Conservation (phyloP, 2,329 filamentous ascomycete species). For the Calycina marina region DNA sequence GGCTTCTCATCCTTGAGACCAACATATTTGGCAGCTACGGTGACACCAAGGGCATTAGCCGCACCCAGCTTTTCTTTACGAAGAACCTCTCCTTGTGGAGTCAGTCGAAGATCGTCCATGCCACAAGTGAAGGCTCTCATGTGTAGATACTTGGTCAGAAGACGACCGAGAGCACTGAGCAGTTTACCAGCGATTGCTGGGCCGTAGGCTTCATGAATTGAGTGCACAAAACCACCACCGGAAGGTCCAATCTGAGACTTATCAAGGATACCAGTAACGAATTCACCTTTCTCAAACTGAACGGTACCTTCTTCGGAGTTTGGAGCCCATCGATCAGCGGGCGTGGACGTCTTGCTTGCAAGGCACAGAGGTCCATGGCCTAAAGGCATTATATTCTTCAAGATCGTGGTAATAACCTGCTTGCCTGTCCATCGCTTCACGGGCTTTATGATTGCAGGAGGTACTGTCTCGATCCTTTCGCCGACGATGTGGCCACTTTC, state of each 20-base stretch:
- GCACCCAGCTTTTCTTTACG: conserved; percentile 54
- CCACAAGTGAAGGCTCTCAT: conserved; percentile 95
- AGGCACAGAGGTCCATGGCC: conserved; percentile 67
- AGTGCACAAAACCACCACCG: conserved; percentile 76
- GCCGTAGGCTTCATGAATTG: conserved; percentile 86
- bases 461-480: conserved; percentile 66
- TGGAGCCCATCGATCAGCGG: conserved; percentile 64
- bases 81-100: conserved; percentile 57
- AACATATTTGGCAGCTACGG: conserved; percentile 79
- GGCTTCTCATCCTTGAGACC: conserved; percentile 54
- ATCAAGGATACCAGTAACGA: conserved; percentile 83
- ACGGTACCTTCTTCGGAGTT: conserved; percentile 68
- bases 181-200: conserved; percentile 74
- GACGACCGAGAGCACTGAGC: conserved; percentile 74
- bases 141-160: conserved; percentile 78
- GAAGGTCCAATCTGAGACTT: conserved; percentile 89
- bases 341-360: conserved; percentile 63
- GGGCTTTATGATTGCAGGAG: conserved; percentile 73
- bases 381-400: conserved; percentile 78
- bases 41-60: conserved; percentile 55
- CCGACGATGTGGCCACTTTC: conserved; percentile 79
- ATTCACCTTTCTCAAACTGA: conserved; percentile 71
- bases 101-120: conserved; percentile 88
- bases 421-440: conserved; percentile 84
- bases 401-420: conserved; percentile 81